Base-by-base conservation (phyloP, 75 land plant genomes). In the Pinus tabuliformis region DNA sequence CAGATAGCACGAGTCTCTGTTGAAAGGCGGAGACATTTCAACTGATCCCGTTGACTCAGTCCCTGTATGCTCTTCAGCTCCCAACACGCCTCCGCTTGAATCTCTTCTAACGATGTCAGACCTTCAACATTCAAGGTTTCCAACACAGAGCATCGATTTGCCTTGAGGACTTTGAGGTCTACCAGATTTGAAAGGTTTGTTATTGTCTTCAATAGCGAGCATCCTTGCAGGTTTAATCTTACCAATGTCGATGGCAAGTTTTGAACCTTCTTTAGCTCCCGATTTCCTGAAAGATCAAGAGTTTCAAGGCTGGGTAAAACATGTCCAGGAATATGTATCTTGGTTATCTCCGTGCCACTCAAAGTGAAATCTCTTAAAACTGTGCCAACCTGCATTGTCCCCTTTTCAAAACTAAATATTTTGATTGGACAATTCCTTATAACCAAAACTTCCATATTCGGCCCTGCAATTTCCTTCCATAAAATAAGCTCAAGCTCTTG, bases 401-500 rank as follows among this genome's bases (percentile, higher is more conserved):
- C 49, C 6, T 5, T 5, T 7, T 45, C 6, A 45, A 45, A 45
- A 45, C 49, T 39, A 39, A 39, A 39, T 8, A 3, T 39, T 1
- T 1, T 1, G 4, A 39, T n/a, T 59, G 24, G 1, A 20, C 21
- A 62, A 24, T 22, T 3, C 0, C n/a, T 6, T 6, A 59, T 6
- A 59, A 5, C 22, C 22, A 59, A 5, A 59, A 59, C 61, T 59
- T 59, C 7, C n/a, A 59, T 59, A 59, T 59, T 59, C 8, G 21
- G 20, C 61, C 22, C 20, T 59, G n/a, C 61, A n/a, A 59, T 59
- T 17, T 18, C n/a, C 21, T 59, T 22, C 21, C 22, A 21, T 59
- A n/a, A 4, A 1, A 7, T 20, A 5, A 0, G n/a, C n/a, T n/a
- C n/a, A n/a, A n/a, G 0, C 4, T 5, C 4, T 21, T 1, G 9